Evolutionary conservation across 768 basidiomycete species (phyloP).

Genomic region (Phylloporus sp.): DNA sequence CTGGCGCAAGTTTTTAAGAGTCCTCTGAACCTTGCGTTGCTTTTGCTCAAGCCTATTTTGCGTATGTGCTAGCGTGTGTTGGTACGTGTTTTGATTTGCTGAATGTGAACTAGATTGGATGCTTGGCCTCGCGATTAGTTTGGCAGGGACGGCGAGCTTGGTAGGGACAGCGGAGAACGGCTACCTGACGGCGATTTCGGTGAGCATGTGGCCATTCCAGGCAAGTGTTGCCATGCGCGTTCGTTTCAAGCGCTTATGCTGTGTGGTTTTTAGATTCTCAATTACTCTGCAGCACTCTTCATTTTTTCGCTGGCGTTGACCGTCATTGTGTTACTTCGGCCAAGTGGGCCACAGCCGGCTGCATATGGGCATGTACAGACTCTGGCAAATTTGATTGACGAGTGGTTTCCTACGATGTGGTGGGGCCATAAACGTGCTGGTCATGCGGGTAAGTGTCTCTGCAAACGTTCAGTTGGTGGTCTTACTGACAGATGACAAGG

Average conservation of each 20-base stretch:
- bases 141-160: conserved; percentile 10
- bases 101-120: conserved; percentile 26
- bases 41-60: conserved; percentile 23
- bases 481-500: conserved; percentile 10
- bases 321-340: conserved; percentile 8
- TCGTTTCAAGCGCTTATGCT: not conserved
- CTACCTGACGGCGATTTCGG: conserved; percentile 11
- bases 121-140: conserved; percentile 28
- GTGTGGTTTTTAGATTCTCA: conserved; percentile 23
- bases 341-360: conserved; percentile 26
- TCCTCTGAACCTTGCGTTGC: conserved; percentile 10
- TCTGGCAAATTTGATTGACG: conserved; percentile 33
- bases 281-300: conserved; percentile 19
- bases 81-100: not conserved
- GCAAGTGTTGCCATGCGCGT: conserved; percentile 2
- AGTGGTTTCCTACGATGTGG: conserved; percentile 33
- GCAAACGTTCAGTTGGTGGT: not conserved
- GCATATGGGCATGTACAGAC: conserved; percentile 35
- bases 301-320: conserved; percentile 21
- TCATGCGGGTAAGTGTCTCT: conserved; percentile 21
- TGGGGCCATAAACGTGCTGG: conserved; percentile 25
- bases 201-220: conserved; percentile 28
- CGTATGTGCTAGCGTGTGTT: conserved; percentile 16
- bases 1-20: conserved; percentile 21
- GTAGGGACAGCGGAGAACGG: conserved; percentile 8